These are phyloP conservation scores for Candida maltosa DNA, from an alignment of 805 yeast genomes.

Conservation along the genomic window DNA sequence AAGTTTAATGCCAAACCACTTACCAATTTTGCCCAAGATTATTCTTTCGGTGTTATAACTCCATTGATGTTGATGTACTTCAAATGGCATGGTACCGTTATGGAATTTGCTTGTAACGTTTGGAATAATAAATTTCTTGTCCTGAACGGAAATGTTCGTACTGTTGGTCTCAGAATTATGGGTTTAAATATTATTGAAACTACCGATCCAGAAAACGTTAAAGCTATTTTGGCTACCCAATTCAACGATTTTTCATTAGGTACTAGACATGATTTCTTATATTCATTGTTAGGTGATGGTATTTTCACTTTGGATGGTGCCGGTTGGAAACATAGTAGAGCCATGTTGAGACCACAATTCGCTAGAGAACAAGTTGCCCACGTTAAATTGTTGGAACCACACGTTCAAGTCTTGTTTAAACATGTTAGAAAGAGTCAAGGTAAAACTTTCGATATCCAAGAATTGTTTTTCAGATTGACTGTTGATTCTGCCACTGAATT, in stretches of 20 bases:
- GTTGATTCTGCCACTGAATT: constrained; percentile 41
- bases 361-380: constrained; percentile 43
- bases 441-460: constrained; percentile 32
- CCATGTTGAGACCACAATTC: constrained; percentile 44
- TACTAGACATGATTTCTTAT: constrained; percentile 32
- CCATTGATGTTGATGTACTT: no score
- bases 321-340: constrained; percentile 43
- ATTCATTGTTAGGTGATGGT: constrained; percentile 40
- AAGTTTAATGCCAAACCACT: constrained; percentile 15
- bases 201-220: constrained; percentile 39
- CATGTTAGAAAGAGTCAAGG: constrained; percentile 28
- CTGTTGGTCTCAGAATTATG: no score
- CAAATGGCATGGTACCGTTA: no score
- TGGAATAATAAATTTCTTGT: no score
- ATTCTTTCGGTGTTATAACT: constrained; percentile 20
- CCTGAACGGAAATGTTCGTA: no score
- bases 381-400: constrained; percentile 37
- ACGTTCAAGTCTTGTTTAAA: constrained; percentile 29
- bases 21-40: constrained; percentile 8
- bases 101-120: no score
- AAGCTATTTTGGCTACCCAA: constrained; percentile 41
- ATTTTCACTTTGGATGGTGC: constrained; percentile 40
- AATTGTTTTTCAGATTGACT: constrained; percentile 35
- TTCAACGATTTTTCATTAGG: constrained; percentile 40
- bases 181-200: constrained; percentile 22